Percentiles rank a stretch among this genome's conserved stretches.
These are phyloP conservation scores for Nakazawaea ambrosiae DNA, from an alignment of 805 yeast species.

Conservation along the genomic window DNA sequence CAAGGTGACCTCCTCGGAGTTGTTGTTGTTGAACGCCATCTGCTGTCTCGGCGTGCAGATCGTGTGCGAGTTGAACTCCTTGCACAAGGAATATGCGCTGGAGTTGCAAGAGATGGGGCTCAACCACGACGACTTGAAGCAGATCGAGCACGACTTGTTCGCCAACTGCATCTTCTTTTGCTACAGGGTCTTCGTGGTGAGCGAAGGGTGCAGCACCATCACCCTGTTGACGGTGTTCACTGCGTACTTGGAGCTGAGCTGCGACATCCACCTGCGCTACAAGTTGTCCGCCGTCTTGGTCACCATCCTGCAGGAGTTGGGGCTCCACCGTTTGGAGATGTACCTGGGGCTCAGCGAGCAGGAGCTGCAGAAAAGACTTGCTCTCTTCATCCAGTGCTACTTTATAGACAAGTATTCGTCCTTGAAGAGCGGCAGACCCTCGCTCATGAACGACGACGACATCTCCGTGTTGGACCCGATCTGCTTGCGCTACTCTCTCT, in stretches of 20 bases:
- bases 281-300: slow-evolving; percentile 37
- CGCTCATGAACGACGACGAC: slow-evolving; percentile 35
- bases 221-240: slow-evolving; percentile 46
- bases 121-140: neutral
- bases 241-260: slow-evolving; percentile 28
- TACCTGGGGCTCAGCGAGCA: slow-evolving; percentile 26
- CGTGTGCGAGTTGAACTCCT: neutral
- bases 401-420: slow-evolving; percentile 37
- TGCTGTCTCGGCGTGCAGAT: slow-evolving; percentile 12
- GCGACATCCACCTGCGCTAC: slow-evolving; percentile 34
- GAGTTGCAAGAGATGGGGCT: slow-evolving; percentile 6
- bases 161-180: slow-evolving; percentile 43
- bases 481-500: slow-evolving; percentile 4
- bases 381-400: slow-evolving; percentile 45
- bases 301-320: slow-evolving; percentile 49
- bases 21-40: slow-evolving; percentile 23
- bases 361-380: slow-evolving; percentile 31
- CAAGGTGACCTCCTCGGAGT: slow-evolving; percentile 23
- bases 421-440: slow-evolving; percentile 41
- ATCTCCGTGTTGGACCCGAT: slow-evolving; percentile 20
- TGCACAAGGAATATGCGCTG: slow-evolving; percentile 10
- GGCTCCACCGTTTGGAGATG: slow-evolving; percentile 45
- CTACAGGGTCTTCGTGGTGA: slow-evolving; percentile 38
- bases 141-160: slow-evolving; percentile 17
- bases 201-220: slow-evolving; percentile 45